A percentile compares a stretch with the other conserved stretches of the same genome.
These are phyloP conservation scores for Graphilbum ipis-grandicollis DNA, from an alignment of 2,329 filamentous ascomycete species.

Conservation along the genomic window DNA sequence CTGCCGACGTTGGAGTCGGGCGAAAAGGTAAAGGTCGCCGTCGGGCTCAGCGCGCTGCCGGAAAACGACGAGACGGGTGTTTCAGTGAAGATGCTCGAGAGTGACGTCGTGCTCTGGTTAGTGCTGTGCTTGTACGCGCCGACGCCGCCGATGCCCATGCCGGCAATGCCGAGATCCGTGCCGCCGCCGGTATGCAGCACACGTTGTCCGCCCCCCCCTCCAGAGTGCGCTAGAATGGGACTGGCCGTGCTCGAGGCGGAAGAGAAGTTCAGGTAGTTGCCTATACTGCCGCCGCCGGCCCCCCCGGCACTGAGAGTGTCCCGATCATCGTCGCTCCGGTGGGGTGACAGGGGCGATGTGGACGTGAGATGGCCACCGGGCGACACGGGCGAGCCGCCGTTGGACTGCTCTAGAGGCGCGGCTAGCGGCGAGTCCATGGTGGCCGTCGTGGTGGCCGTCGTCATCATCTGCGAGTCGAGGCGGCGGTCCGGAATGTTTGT, in stretches of 20 bases:
- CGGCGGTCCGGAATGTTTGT: conserved; percentile 55
- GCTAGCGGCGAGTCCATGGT: conserved; percentile 29
- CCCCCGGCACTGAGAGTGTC: conserved; percentile 22
- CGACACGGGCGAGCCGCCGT: conserved; percentile 57
- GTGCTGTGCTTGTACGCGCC: conserved; percentile 41
- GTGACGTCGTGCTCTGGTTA: conserved; percentile 48
- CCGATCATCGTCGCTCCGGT: conserved; percentile 51
- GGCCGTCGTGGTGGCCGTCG: conserved; percentile 13
- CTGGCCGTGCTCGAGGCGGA: background rate
- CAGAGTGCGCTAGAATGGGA: background rate
- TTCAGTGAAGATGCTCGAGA: conserved; percentile 51
- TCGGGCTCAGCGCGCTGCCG: conserved; percentile 53
- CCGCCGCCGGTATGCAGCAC: too few species aligned
- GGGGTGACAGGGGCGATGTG: conserved; percentile 52
- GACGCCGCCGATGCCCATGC: conserved; percentile 15
- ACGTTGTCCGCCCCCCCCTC: background rate
- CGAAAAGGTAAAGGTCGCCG: conserved; percentile 57
- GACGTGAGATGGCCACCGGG: conserved; percentile 43
- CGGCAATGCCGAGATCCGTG: background rate
- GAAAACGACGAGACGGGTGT: conserved; percentile 50
- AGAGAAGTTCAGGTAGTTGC: background rate
- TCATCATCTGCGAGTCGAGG: conserved; percentile 19
- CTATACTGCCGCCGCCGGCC: too few species aligned
- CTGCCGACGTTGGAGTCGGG: conserved; percentile 53
- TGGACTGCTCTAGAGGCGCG: conserved; percentile 30